Conservation (phyloP, 371 early-diverging fungal species). For the Mucor mucedo region DNA sequence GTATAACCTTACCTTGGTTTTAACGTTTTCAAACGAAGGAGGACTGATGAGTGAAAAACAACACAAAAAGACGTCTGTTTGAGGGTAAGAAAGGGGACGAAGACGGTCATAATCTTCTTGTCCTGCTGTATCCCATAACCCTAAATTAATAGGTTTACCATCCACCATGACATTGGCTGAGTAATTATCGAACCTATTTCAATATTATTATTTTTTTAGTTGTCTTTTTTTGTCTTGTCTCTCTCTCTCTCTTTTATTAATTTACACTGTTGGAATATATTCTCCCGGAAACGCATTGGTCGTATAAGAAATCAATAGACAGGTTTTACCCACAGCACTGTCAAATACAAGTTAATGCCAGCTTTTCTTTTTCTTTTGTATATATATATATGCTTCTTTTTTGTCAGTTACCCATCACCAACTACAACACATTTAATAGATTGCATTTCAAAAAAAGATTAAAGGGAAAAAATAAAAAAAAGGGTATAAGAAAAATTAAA, state of each 20-base stretch:
- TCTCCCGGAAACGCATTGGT: constrained; percentile 97
- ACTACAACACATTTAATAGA: constrained; percentile 98
- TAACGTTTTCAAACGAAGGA: constrained; percentile 90
- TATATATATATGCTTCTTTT: background rate
- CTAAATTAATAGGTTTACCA: constrained; percentile 90
- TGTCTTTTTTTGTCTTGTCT: background rate
- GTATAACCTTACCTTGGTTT: constrained; percentile 62
- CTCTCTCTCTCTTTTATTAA: constrained; percentile 4
- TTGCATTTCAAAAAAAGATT: constrained; percentile 69
- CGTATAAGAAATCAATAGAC: constrained; percentile 93
- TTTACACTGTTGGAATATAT: constrained; percentile 96
- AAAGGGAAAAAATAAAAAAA: constrained; percentile 19
- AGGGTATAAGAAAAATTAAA: constrained; percentile 1
- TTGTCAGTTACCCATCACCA: constrained; percentile 84
- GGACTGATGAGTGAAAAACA: constrained; percentile 87
- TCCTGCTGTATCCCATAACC: constrained; percentile 98
- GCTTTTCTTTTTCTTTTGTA: background rate
- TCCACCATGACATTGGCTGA: constrained; percentile 93
- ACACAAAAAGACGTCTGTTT: constrained; percentile 90
- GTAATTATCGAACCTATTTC: constrained; percentile 89
- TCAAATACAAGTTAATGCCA: background rate
- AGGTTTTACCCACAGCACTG: constrained; percentile 94
- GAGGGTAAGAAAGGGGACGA: constrained; percentile 92
- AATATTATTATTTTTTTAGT: background rate
- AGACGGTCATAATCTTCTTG: constrained; percentile 97